Conservation (phyloP, 2,329 filamentous ascomycete species). For the Aspergillus fijiensis region DNA sequence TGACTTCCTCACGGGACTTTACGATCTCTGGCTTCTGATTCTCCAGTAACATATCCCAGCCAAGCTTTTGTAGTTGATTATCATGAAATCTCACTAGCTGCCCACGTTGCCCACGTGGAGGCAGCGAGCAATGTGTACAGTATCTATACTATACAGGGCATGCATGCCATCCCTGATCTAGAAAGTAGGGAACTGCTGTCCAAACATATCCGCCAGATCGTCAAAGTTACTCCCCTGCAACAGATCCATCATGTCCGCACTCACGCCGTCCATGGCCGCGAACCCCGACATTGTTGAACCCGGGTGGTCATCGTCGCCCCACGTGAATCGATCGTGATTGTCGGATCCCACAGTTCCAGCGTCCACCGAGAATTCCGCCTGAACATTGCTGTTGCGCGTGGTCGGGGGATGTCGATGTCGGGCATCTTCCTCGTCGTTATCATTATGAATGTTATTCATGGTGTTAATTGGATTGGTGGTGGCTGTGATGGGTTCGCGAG, state of each 20-base stretch:
- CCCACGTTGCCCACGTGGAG: too few relatives aligned
- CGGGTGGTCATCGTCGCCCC: neutral
- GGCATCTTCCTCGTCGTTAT: too few relatives aligned
- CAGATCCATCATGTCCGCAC: slow-evolving; percentile 35
- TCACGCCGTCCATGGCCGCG: slow-evolving; percentile 19
- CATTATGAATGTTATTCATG: neutral
- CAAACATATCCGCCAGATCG: slow-evolving; percentile 33
- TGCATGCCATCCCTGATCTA: slow-evolving; percentile 4
- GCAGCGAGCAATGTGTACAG: too few relatives aligned
- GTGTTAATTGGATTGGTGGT: neutral
- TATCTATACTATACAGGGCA: neutral
- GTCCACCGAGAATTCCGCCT: neutral
- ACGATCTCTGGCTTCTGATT: neutral
- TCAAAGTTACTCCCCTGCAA: slow-evolving; percentile 35
- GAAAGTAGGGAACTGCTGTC: slow-evolving; percentile 34
- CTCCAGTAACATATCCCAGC: neutral
- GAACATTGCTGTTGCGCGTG: neutral
- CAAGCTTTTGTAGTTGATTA: too few relatives aligned
- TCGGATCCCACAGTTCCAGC: neutral
- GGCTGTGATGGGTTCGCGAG: neutral
- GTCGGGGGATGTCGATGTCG: too few relatives aligned
- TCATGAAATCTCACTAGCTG: too few relatives aligned
- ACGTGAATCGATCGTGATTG: neutral
- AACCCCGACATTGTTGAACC: neutral
- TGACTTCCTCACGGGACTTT: slow-evolving; percentile 27